Evolutionary conservation across 2,329 filamentous ascomycete genomes (phyloP), one percentile per base, ranked within the genome.

Genomic region (Raffaelea ambrosiae): DNA sequence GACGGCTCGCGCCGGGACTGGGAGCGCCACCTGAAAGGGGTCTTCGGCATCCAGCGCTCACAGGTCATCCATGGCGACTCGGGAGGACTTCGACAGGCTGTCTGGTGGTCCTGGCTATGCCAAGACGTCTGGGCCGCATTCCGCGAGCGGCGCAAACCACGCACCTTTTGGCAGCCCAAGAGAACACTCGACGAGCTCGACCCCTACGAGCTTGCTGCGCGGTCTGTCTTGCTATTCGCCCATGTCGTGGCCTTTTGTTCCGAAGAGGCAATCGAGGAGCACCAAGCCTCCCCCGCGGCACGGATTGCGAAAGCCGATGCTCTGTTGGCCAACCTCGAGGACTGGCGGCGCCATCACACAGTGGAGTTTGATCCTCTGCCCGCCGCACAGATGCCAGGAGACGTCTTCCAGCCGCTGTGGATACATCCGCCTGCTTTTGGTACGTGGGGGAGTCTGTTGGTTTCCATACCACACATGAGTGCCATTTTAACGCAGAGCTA

Each of bases 71-170:
- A 83, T 47, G 79, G 77, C 2, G 77, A 77, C 44, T 74, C 71
- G 0, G 71, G 73, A 0, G 76, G 77, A 0, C 63, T 83, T 0
- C 67, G 74, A 38, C 71, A 75, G 52, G 74, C 77, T 0, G 74
- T 78, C 0, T 83, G 79, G 80, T 84, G 80, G 79, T 72, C 74
- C 1, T 84, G 79, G 80, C 63, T 83, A 3, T 66, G 77, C 16
- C 80, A 84, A 56, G 80, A 84, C 56, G 69, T 79, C 0, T 83
- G 79, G 79, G 79, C 77, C 2, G 79, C 79, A 0, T 81, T 82
- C 53, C 69, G 77, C 1, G 78, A 82, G 56, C 67, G 69, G 20
- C 65, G 80, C 4, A 66, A 71, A 8, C 71, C 72, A 3, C 70
- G 81, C 51, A 81, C 70, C 33, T 79, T 80, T 43, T 83, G 77